Evolutionary conservation across 139 green algal genomes (phyloP).

Genomic region (Haematococcus lacustris): DNA sequence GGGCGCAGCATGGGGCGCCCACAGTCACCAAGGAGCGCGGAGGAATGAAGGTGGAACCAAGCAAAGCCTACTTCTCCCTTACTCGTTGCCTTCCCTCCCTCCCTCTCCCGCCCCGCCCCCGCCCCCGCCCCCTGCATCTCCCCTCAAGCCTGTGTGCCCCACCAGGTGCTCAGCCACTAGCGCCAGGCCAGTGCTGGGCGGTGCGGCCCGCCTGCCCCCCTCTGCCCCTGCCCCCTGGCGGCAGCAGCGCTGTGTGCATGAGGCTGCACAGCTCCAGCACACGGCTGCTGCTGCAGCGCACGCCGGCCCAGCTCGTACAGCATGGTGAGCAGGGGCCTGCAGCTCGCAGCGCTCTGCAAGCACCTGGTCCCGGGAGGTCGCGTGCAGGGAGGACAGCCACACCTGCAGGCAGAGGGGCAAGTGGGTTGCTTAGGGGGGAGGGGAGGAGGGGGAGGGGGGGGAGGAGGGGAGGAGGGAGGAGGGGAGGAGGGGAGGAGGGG

Average conservation of each 20-base stretch:
- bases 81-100: too few relatives aligned
- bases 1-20: not conserved
- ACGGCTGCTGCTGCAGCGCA: not conserved
- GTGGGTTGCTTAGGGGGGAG: too few relatives aligned
- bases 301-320: constrained; percentile 42
- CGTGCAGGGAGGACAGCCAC: constrained; percentile 17
- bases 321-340: constrained; percentile 43
- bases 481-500: not conserved
- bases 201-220: not conserved
- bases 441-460: not conserved
- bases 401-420: not conserved
- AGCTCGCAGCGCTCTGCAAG: constrained; percentile 48
- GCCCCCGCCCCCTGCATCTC: too few relatives aligned
- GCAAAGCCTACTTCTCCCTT: too few relatives aligned
- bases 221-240: not conserved
- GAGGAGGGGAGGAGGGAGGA: not conserved
- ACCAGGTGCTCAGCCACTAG: not conserved
- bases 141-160: too few relatives aligned
- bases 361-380: constrained; percentile 17
- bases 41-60: not conserved
- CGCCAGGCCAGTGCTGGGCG: not conserved
- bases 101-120: too few relatives aligned
- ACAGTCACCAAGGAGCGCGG: not conserved
- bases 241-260: not conserved
- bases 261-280: not conserved